These are phyloP conservation scores for Mycena olivaceomarginata DNA, from an alignment of 768 basidiomycete species.

Conservation along the genomic window DNA sequence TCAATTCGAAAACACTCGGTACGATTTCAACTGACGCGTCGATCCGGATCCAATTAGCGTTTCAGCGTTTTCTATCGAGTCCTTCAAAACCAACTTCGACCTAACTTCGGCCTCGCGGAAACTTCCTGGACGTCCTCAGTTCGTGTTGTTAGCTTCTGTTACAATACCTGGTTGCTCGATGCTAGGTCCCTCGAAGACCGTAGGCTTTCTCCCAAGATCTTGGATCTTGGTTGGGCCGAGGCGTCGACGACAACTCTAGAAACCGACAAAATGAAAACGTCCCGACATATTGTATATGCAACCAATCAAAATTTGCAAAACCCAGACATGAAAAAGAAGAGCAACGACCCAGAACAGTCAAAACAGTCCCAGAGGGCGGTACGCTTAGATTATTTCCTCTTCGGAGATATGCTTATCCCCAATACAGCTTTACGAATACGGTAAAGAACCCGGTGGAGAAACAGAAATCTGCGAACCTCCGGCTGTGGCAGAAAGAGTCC, in stretches of 20 bases:
- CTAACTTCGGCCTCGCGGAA: conserved; percentile 9
- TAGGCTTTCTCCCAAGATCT: conserved; percentile 5
- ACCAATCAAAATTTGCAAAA: conserved; percentile 13
- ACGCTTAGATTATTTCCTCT: not conserved
- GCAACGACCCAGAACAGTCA: not conserved
- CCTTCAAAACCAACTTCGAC: not conserved
- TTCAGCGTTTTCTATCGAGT: conserved; percentile 32
- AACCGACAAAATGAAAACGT: not conserved
- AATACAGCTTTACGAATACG: conserved; percentile 10
- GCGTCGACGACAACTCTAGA: conserved; percentile 16
- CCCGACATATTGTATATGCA: not conserved
- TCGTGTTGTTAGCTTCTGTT: conserved; percentile 30
- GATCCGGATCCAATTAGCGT: not conserved
- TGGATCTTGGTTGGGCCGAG: conserved; percentile 35
- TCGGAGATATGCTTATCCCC: not conserved
- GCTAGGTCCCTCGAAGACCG: conserved; percentile 1
- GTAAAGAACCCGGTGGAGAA: not conserved
- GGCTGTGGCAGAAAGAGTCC: conserved; percentile 4
- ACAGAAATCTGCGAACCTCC: conserved; percentile 8
- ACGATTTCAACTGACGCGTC: not conserved
- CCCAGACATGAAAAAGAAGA: not conserved
- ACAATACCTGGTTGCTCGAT: conserved; percentile 26
- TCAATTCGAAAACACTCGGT: conserved; percentile 41
- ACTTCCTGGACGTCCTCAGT: conserved; percentile 28
- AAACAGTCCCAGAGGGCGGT: not conserved